Evolutionary conservation across 371 early-diverging fungal genomes (phyloP).

Genomic region (Zopfochytrium polystomum): DNA sequence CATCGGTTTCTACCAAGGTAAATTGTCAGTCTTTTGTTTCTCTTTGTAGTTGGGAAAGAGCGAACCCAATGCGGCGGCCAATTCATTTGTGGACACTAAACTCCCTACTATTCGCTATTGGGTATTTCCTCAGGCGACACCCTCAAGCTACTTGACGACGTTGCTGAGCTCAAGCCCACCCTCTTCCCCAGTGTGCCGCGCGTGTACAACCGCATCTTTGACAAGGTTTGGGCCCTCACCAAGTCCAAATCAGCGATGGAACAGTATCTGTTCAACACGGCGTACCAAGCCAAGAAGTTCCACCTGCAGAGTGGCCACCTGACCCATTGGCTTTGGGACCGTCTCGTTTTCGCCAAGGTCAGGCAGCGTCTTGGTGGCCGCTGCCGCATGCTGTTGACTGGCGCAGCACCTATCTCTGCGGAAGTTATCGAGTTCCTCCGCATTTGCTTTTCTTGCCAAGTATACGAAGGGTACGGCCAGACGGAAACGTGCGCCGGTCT

Average conservation of each 20-base stretch:
- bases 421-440: constrained; percentile 73
- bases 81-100: too few species aligned
- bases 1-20: constrained; percentile 78
- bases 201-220: constrained; percentile 85
- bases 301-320: constrained; percentile 55
- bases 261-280: constrained; percentile 70
- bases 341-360: constrained; percentile 85
- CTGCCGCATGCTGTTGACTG: constrained; percentile 79
- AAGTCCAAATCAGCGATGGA: constrained; percentile 59
- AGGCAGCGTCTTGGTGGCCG: constrained; percentile 88
- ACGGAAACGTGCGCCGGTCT: constrained; percentile 21
- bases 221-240: constrained; percentile 70
- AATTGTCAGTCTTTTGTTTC: too few species aligned
- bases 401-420: constrained; percentile 92
- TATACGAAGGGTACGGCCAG: constrained; percentile 82
- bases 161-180: constrained; percentile 83
- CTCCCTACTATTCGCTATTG: too few species aligned
- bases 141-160: constrained; percentile 87
- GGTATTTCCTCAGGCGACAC: constrained; percentile 63
- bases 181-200: constrained; percentile 88
- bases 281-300: constrained; percentile 72
- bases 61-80: too few species aligned
- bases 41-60: too few species aligned
- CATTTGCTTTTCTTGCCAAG: constrained; percentile 80
- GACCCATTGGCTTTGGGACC: constrained; percentile 79